Conservation (phyloP, 768 basidiomycete genomes). For the Cystobasidium tubakii region DNA sequence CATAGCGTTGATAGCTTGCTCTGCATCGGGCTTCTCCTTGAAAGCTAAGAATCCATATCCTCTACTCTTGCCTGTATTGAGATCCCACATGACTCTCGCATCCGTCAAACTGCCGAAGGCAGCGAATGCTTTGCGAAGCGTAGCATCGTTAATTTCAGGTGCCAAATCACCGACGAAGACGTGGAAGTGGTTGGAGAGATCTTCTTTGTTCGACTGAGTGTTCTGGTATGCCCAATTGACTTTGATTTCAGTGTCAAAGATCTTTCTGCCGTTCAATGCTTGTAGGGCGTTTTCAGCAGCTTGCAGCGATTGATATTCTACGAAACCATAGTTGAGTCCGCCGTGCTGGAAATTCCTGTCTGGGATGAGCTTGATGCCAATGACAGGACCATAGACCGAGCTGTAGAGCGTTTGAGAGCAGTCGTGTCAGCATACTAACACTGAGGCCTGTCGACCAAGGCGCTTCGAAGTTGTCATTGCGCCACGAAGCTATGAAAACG, state of each 20-base stretch:
- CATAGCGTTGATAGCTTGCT: slow-evolving; percentile 99
- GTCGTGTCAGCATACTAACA: slow-evolving; percentile 56
- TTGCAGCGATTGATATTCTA: slow-evolving; percentile 95
- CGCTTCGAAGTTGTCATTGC: slow-evolving; percentile 56
- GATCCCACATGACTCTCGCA: slow-evolving; percentile 99
- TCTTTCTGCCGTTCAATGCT: slow-evolving; percentile 97
- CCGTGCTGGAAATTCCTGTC: slow-evolving; percentile 99
- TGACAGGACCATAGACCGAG: slow-evolving; percentile 67
- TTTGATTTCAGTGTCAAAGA: slow-evolving; percentile 97
- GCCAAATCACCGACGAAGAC: slow-evolving; percentile 99
- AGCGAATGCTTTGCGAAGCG: slow-evolving; percentile 90
- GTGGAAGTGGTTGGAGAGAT: slow-evolving; percentile 93
- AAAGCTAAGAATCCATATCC: slow-evolving; percentile 98
- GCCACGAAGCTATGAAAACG: slow-evolving; percentile 61
- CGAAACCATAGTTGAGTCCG: slow-evolving; percentile 95
- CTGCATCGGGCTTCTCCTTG: slow-evolving; percentile 97
- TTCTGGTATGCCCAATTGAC: slow-evolving; percentile 99
- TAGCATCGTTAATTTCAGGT: slow-evolving; percentile 96
- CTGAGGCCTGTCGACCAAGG: background rate
- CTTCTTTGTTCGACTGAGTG: slow-evolving; percentile 88
- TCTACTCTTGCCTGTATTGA: slow-evolving; percentile 97
- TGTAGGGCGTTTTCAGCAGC: slow-evolving; percentile 98
- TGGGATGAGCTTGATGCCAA: slow-evolving; percentile 99
- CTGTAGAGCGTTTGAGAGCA: slow-evolving; percentile 68
- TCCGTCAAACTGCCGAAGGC: slow-evolving; percentile 96